Evolutionary conservation across 176 grass and related monocot species (phyloP).

Genomic region (Zea luxurians): DNA sequence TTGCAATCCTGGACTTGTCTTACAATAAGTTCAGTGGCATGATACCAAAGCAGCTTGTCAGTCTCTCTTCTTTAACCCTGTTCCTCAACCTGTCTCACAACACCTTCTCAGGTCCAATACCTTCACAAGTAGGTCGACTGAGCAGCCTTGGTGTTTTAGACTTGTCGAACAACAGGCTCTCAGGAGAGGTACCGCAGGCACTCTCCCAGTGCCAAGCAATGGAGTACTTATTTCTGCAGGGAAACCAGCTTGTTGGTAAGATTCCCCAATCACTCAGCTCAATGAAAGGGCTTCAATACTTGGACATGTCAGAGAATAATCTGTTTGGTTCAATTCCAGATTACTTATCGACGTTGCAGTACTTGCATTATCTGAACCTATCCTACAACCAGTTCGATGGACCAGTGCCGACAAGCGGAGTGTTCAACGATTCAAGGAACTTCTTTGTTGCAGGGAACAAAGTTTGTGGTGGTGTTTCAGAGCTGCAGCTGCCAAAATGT

Average conservation of each 20-base stretch:
- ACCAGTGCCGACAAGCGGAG: constrained; percentile 31
- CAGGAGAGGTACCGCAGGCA: constrained; percentile 18
- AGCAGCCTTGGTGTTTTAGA: constrained; percentile 24
- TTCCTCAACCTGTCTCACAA: constrained; percentile 33
- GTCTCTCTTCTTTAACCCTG: constrained; percentile 31
- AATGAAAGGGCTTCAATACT: constrained; percentile 31
- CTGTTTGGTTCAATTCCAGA: constrained; percentile 21
- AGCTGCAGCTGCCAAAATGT: constrained; percentile 25
- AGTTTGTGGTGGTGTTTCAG: constrained; percentile 42
- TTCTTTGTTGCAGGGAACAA: constrained; percentile 32
- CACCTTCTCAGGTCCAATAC: constrained; percentile 17
- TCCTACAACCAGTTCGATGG: constrained; percentile 38
- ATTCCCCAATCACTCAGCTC: constrained; percentile 22
- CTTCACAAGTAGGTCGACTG: constrained; percentile 23
- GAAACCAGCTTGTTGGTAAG: constrained; percentile 19
- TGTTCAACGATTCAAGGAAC: constrained; percentile 35
- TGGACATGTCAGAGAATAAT: constrained; percentile 34
- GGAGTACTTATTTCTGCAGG: constrained; percentile 34
- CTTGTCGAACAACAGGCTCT: constrained; percentile 24
- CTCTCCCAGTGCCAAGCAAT: constrained; percentile 9
- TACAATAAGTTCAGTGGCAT: constrained; percentile 30
- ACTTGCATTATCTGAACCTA: constrained; percentile 4
- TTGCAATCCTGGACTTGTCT: constrained; percentile 21
- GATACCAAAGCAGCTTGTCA: constrained; percentile 20
- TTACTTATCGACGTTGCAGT: constrained; percentile 7